Conservation (phyloP, 768 basidiomycete genomes). For the Hypsizygus marmoreus region DNA sequence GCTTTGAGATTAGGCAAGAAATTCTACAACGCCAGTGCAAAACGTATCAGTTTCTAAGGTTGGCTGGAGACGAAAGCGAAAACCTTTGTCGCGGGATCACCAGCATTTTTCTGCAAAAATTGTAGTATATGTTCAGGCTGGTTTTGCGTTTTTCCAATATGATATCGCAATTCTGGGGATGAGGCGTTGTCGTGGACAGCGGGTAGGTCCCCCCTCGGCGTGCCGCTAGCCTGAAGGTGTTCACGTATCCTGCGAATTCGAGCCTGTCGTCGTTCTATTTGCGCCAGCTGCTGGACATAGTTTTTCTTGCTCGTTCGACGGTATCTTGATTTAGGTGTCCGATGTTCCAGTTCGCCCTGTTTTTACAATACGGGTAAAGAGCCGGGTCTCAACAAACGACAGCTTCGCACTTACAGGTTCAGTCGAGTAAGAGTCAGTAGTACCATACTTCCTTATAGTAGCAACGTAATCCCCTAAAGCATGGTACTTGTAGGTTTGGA, state of each 20-base stretch:
- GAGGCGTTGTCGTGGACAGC: not conserved
- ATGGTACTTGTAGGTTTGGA: no score
- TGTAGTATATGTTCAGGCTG: no score
- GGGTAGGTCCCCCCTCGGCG: not conserved
- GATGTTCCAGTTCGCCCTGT: constrained; percentile 5
- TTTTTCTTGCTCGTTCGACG: not conserved
- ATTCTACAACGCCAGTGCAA: no score
- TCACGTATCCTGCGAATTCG: not conserved
- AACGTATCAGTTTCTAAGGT: not conserved
- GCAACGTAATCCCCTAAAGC: no score
- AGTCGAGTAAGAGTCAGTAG: no score
- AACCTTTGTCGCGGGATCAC: not conserved
- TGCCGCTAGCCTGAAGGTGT: not conserved
- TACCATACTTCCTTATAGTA: no score
- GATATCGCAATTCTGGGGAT: not conserved
- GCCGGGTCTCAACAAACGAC: no score
- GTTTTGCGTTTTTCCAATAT: no score
- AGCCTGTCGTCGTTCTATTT: constrained; percentile 1
- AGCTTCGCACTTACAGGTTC: no score
- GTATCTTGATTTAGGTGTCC: not conserved
- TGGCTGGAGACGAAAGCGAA: not conserved
- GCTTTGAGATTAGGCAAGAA: not conserved
- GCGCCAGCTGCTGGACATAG: not conserved
- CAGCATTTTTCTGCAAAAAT: not conserved
- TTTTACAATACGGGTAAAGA: no score